A percentile compares a stretch with the other conserved stretches of the same genome.
Conservation (phyloP, 1,139 yeast species). For the Taiozyma sp. region DNA sequence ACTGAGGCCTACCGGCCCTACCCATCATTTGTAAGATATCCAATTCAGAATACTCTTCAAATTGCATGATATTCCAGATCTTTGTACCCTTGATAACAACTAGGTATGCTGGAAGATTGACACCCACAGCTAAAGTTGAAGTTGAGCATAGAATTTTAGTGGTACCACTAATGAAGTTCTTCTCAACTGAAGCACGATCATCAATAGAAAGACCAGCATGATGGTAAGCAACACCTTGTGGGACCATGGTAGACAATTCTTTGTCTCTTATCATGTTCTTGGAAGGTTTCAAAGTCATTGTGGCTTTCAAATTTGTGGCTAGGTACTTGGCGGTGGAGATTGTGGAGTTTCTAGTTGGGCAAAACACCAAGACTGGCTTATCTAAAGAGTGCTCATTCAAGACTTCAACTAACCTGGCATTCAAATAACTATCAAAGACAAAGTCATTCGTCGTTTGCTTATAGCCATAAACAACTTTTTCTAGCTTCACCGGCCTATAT, state of each 20-base stretch:
- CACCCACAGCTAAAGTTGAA: slow-evolving; percentile 57
- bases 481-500: slow-evolving; percentile 39
- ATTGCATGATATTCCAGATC: slow-evolving; percentile 39
- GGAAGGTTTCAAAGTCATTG: neutral
- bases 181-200: slow-evolving; percentile 43
- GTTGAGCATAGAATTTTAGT: slow-evolving; percentile 46
- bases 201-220: slow-evolving; percentile 49
- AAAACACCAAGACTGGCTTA: slow-evolving; percentile 45
- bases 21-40: slow-evolving; percentile 60
- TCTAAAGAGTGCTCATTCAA: slow-evolving; percentile 31
- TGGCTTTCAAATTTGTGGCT: slow-evolving; percentile 14
- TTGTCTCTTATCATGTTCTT: slow-evolving; percentile 23
- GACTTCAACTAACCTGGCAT: slow-evolving; percentile 33
- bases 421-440: slow-evolving; percentile 38
- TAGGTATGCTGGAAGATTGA: slow-evolving; percentile 55
- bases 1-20: slow-evolving; percentile 52
- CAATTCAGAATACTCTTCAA: slow-evolving; percentile 49
- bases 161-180: slow-evolving; percentile 36
- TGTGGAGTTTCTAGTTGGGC: slow-evolving; percentile 47
- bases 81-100: slow-evolving; percentile 56
- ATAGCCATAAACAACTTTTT: slow-evolving; percentile 39
- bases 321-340: slow-evolving; percentile 40
- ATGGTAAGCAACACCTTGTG: slow-evolving; percentile 44
- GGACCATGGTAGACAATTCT: slow-evolving; percentile 24
- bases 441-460: slow-evolving; percentile 34